These are phyloP conservation scores for Gracilaria domingensis DNA, from an alignment of 23 red algal species.

Conservation along the genomic window DNA sequence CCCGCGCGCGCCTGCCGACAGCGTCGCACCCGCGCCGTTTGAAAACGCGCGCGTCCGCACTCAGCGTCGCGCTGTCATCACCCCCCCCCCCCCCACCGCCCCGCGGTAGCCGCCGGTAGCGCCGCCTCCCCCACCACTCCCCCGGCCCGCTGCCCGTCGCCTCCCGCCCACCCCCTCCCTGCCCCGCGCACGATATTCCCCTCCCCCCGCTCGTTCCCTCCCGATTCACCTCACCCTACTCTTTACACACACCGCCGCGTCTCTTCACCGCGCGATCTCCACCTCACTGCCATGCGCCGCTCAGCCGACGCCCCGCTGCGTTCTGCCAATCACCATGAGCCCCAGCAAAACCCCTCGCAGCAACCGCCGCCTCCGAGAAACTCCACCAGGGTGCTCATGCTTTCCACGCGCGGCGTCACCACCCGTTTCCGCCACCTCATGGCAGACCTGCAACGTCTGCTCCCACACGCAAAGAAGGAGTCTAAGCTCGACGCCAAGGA, in stretches of 20 bases:
- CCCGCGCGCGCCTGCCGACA: neutral
- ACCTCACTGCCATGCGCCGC: neutral
- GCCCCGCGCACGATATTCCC: neutral
- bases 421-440: conserved; percentile 90
- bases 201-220: neutral
- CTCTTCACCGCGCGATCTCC: neutral
- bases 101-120: neutral
- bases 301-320: neutral
- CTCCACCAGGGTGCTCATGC: conserved; percentile 76
- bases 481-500: conserved; percentile 98
- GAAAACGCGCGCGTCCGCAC: neutral
- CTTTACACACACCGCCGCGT: neutral
- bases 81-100: neutral
- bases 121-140: neutral
- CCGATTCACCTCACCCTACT: neutral
- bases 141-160: neutral
- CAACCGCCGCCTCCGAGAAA: neutral
- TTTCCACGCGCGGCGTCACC: conserved; percentile 92
- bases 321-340: neutral
- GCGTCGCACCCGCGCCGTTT: neutral
- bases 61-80: neutral
- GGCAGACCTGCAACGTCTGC: conserved; percentile 82
- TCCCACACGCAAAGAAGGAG: conserved; percentile 95
- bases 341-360: neutral
- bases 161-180: neutral